A percentile compares a stretch with the other conserved stretches of the same genome.
phyloP scores from a whole-genome alignment of 225 moss, liverwort and hornwort genomes.

The Bryoerythrophyllum caledonicum region DNA sequence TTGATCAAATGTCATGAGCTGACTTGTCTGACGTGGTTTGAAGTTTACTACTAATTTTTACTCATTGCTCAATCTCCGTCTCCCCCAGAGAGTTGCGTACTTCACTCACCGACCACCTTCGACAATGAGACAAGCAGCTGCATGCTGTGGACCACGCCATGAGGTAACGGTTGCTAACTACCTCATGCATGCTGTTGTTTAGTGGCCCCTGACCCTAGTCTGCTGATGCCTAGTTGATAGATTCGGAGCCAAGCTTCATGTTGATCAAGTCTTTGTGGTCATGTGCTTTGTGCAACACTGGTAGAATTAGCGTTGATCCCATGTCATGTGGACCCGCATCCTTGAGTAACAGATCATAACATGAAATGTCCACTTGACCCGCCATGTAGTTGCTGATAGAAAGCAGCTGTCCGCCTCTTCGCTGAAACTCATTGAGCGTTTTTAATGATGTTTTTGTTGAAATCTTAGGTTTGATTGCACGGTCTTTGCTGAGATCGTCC shows the following conservation, averaged over 20 bases:
- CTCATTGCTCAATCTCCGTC: slow-evolving; percentile 9
- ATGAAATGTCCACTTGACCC: too few relatives aligned
- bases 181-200: slow-evolving; percentile 1
- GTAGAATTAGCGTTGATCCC: not conserved
- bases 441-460: not conserved
- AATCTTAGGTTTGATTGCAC: not conserved
- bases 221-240: not conserved
- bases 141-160: slow-evolving; percentile 6
- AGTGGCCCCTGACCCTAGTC: not conserved
- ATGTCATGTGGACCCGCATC: not conserved
- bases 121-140: slow-evolving; percentile 5
- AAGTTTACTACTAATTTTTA: not conserved
- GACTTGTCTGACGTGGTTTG: slow-evolving; percentile 11
- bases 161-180: slow-evolving; percentile 16
- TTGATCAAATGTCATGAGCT: not conserved
- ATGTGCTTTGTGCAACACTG: not conserved
- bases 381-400: not conserved
- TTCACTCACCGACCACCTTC: not conserved
- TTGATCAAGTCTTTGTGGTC: not conserved
- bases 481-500: not conserved
- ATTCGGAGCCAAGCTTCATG: not conserved
- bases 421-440: not conserved
- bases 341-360: not conserved
- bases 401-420: not conserved
- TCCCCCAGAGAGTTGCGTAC: not conserved